These are phyloP conservation scores for Scheffersomyces coipomensis DNA, from an alignment of 805 yeast genomes.

Conservation along the genomic window DNA sequence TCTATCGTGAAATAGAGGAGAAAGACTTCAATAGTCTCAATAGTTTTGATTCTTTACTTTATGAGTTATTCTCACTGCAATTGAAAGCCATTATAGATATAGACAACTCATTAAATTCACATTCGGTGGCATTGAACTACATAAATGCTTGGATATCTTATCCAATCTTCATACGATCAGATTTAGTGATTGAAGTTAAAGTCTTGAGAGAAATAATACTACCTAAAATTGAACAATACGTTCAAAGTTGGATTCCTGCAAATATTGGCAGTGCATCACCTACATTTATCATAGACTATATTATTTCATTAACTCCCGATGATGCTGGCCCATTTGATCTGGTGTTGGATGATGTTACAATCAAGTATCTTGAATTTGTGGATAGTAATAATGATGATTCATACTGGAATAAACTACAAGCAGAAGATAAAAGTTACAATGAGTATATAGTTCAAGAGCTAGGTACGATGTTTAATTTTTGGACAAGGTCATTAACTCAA, in stretches of 20 bases:
- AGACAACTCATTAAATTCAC: neutral
- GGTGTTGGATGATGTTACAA: slow-evolving; percentile 4
- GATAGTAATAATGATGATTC: slow-evolving; percentile 8
- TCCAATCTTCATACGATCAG: slow-evolving; percentile 12
- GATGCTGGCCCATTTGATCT: slow-evolving; percentile 2
- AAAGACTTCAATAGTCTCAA: neutral
- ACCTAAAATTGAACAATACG: slow-evolving; percentile 12
- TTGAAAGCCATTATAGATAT: neutral
- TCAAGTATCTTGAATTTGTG: slow-evolving; percentile 11
- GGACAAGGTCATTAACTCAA: slow-evolving; percentile 14
- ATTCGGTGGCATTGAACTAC: neutral
- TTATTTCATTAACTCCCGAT: slow-evolving; percentile 11
- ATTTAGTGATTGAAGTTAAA: slow-evolving; percentile 9
- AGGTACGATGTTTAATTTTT: slow-evolving; percentile 7
- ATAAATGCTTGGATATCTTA: slow-evolving; percentile 14
- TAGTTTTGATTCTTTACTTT: slow-evolving; percentile 20
- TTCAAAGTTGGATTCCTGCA: slow-evolving; percentile 17
- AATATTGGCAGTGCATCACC: slow-evolving; percentile 6
- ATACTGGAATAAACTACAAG: slow-evolving; percentile 10
- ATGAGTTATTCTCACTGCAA: neutral
- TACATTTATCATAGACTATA: slow-evolving; percentile 18
- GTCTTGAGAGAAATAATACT: slow-evolving; percentile 15
- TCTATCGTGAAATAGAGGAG: slow-evolving; percentile 9
- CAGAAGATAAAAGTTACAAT: neutral
- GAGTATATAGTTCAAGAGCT: slow-evolving; percentile 4